These are phyloP conservation scores for Elsinoe batatas DNA, from an alignment of 2,329 filamentous ascomycete genomes.

Conservation along the genomic window DNA sequence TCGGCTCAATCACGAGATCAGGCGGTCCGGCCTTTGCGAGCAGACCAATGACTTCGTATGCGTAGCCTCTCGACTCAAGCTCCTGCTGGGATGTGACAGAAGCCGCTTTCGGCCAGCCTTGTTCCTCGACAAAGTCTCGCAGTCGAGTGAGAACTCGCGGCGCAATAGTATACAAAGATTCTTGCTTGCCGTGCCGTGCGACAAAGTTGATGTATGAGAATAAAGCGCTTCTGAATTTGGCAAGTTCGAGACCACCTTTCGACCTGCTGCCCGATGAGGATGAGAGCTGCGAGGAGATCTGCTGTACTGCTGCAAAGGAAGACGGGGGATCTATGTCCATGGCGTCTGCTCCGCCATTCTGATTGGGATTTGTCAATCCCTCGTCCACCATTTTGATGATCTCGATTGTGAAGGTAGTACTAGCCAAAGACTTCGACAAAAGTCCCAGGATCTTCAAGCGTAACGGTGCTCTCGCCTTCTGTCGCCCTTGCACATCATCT, in stretches of 20 bases:
- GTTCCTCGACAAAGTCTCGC: slow-evolving; percentile 61
- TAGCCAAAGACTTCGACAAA: slow-evolving; percentile 64
- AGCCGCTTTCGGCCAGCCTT: slow-evolving; percentile 68
- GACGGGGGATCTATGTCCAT: slow-evolving; percentile 1
- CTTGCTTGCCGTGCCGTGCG: slow-evolving; percentile 57
- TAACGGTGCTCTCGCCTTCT: slow-evolving; percentile 54
- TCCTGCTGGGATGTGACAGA: slow-evolving; percentile 36
- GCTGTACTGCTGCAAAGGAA: slow-evolving; percentile 2
- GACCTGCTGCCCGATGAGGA: slow-evolving; percentile 26
- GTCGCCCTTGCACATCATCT: slow-evolving; percentile 31
- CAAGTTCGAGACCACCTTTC: slow-evolving; percentile 58
- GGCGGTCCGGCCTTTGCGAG: slow-evolving; percentile 57
- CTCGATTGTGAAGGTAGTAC: slow-evolving; percentile 58
- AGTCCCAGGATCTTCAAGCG: slow-evolving; percentile 67
- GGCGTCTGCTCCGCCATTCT: not conserved
- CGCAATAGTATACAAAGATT: slow-evolving; percentile 56
- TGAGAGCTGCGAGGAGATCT: slow-evolving; percentile 3
- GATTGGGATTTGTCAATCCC: slow-evolving; percentile 41
- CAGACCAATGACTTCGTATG: slow-evolving; percentile 84
- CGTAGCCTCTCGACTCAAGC: slow-evolving; percentile 61
- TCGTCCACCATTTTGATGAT: slow-evolving; percentile 61
- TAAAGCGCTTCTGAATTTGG: slow-evolving; percentile 70
- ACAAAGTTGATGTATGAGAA: slow-evolving; percentile 85
- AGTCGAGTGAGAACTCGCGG: slow-evolving; percentile 58
- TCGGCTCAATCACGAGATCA: slow-evolving; percentile 42